These are phyloP conservation scores for Mrakia hoshinonis DNA, from an alignment of 768 basidiomycete species.

Conservation along the genomic window DNA sequence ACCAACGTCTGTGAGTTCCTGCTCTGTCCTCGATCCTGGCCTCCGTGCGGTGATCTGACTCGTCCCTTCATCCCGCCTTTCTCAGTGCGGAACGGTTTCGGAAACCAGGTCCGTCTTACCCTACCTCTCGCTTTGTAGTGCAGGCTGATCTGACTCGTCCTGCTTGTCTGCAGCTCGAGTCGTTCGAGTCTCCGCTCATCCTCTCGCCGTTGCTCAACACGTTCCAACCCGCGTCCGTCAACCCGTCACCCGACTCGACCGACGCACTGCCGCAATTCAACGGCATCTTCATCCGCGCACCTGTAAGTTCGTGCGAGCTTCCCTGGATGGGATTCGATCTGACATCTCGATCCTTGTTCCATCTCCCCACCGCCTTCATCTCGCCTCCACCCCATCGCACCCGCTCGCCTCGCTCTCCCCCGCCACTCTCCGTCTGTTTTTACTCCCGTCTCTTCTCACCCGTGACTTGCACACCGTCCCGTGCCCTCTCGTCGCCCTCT, in stretches of 20 bases:
- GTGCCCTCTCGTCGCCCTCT: background rate
- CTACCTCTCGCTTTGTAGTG: background rate
- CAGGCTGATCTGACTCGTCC: background rate
- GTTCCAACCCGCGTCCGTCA: background rate
- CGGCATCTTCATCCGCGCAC: slow-evolving; percentile 29
- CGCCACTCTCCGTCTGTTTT: background rate
- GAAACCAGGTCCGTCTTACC: background rate
- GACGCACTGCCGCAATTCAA: slow-evolving; percentile 18
- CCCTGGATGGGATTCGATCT: too few species aligned
- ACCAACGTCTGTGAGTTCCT: slow-evolving; percentile 15
- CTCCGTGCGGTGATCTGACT: background rate
- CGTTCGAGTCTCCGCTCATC: slow-evolving; percentile 19
- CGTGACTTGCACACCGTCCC: background rate
- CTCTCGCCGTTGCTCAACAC: background rate
- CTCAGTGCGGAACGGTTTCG: slow-evolving; percentile 25
- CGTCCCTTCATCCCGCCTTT: background rate
- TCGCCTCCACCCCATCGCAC: background rate
- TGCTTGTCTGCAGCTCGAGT: slow-evolving; percentile 12
- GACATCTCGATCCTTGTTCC: too few species aligned
- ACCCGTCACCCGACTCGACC: background rate
- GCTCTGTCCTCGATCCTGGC: background rate
- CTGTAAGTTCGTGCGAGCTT: too few species aligned
- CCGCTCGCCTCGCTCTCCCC: background rate
- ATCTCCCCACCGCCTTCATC: background rate
- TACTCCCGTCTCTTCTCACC: slow-evolving; percentile 4